phyloP scores from a whole-genome alignment of 2,329 filamentous ascomycete genomes.

The Colletotrichum tropicicola region DNA sequence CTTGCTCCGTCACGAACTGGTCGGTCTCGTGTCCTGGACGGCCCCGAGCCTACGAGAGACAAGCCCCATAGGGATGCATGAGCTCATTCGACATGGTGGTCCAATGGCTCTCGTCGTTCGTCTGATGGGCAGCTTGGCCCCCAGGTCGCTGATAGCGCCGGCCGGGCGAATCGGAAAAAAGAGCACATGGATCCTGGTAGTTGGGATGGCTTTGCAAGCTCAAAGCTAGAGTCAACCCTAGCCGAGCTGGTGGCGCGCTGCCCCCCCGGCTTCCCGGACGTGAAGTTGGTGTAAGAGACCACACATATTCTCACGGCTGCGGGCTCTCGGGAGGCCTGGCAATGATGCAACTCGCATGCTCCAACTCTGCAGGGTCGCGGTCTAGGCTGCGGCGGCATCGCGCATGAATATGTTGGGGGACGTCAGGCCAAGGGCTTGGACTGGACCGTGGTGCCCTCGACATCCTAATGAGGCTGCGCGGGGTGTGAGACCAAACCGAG shows the following conservation, averaged over 20 bases:
- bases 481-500: constrained; percentile 11
- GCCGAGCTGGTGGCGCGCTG: constrained; percentile 21
- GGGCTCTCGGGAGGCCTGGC: constrained; percentile 16
- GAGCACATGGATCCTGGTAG: constrained; percentile 4
- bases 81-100: constrained; percentile 1
- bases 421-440: not conserved
- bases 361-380: not conserved
- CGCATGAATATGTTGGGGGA: not conserved
- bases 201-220: constrained; percentile 27
- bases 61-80: constrained; percentile 31
- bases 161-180: constrained; percentile 27
- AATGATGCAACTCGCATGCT: constrained; percentile 23
- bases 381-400: not conserved
- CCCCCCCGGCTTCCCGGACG: constrained; percentile 10
- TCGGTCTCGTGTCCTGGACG: not conserved
- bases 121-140: not conserved
- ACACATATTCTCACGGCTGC: not conserved
- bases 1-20: constrained; percentile 18
- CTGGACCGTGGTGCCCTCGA: not conserved
- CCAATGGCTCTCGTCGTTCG: constrained; percentile 11
- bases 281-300: not conserved
- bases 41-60: not conserved
- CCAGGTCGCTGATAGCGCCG: constrained; percentile 10
- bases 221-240: constrained; percentile 25
- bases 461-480: constrained; percentile 11